A percentile compares a stretch with the other conserved stretches of the same genome.
Evolutionary conservation across 306 rosid genomes (phyloP).

Genomic region (Acacia melanoxylon): DNA sequence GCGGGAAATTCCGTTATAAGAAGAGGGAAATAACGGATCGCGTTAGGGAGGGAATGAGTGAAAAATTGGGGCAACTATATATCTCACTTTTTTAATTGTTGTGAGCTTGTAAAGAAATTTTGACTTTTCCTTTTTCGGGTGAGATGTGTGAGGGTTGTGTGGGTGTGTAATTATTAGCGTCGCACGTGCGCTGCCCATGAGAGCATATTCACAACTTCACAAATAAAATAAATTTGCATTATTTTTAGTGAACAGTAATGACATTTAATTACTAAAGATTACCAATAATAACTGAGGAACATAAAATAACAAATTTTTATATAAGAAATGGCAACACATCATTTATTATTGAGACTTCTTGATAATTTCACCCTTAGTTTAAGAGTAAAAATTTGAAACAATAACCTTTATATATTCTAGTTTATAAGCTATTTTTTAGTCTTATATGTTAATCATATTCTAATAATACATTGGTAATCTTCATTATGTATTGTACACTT

Average conservation of each 20-base stretch:
- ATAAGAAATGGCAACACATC: too few species aligned
- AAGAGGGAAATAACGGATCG: conserved; percentile 66
- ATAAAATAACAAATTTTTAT: too few species aligned
- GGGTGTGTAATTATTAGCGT: conserved; percentile 65
- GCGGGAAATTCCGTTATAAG: conserved; percentile 56
- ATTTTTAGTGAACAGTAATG: too few species aligned
- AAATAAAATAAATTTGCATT: neutral
- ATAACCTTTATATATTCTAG: neutral
- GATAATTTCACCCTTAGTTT: too few species aligned
- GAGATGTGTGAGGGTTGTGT: conserved; percentile 33
- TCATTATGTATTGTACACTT: too few species aligned
- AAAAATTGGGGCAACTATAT: conserved; percentile 7
- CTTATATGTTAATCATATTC: too few species aligned
- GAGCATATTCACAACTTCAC: neutral
- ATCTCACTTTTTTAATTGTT: neutral
- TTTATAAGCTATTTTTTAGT: neutral
- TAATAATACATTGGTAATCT: too few species aligned
- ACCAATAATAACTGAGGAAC: too few species aligned
- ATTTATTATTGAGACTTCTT: too few species aligned
- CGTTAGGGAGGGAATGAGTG: conserved; percentile 58
- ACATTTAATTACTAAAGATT: too few species aligned
- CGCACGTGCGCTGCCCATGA: conserved; percentile 71
- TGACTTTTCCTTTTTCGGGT: conserved; percentile 37
- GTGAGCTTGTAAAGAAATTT: conserved; percentile 32
- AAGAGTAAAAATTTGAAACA: neutral